Percentiles rank a stretch among this genome's conserved stretches.
These are phyloP conservation scores for Trichoderma koningiopsis DNA, from an alignment of 2,329 filamentous ascomycete genomes.

Conservation along the genomic window DNA sequence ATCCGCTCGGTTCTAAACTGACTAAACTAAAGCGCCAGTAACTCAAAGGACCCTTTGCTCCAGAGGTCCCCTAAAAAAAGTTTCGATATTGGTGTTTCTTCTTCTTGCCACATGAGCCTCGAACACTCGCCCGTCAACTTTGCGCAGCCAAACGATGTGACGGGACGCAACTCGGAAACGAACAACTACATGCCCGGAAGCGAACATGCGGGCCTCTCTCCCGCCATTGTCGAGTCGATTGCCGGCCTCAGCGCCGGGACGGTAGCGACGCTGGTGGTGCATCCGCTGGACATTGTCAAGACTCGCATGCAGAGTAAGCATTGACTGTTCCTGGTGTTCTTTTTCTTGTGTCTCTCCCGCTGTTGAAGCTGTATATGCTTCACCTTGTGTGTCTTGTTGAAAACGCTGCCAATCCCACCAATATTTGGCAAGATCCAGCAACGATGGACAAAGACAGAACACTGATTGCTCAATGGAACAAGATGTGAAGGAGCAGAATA, in stretches of 20 bases:
- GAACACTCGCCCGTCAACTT: conserved; percentile 16
- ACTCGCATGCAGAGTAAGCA: conserved; percentile 82
- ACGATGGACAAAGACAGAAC: not conserved
- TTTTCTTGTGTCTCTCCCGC: not conserved
- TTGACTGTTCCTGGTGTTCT: not conserved
- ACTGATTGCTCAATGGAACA: not conserved
- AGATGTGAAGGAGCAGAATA: not conserved
- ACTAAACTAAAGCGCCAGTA: not conserved
- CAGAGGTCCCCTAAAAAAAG: not conserved
- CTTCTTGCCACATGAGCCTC: conserved; percentile 20
- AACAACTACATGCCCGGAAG: conserved; percentile 49
- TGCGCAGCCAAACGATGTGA: conserved; percentile 32
- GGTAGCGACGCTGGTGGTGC: conserved; percentile 81
- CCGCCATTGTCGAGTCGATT: conserved; percentile 81
- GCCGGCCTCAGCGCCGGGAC: conserved; percentile 89
- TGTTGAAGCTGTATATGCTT: not conserved
- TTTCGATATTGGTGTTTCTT: too few species aligned
- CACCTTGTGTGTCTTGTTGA: not conserved
- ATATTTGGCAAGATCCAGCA: too few species aligned
- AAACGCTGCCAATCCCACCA: not conserved
- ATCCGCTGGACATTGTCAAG: conserved; percentile 95
- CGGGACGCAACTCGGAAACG: conserved; percentile 19
- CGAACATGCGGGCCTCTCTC: conserved; percentile 64
- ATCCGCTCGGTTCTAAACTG: not conserved
- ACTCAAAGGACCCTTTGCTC: not conserved